Percentiles rank a stretch among this genome's conserved stretches.
phyloP scores from a whole-genome alignment of 148 eudicot genomes.

The Rhododendron vialii region DNA sequence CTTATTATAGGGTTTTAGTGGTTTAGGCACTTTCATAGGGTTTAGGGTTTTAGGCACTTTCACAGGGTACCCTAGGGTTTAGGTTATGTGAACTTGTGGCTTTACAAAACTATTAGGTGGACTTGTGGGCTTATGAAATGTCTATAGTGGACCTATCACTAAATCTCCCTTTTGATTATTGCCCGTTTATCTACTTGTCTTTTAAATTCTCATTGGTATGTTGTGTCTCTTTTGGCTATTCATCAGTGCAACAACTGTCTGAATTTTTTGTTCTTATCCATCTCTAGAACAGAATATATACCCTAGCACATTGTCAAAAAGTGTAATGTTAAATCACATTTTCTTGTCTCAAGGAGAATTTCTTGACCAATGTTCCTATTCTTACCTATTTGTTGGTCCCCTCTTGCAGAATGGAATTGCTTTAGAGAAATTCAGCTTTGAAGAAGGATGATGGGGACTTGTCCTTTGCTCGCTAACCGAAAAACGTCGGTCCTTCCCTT shows the following conservation, averaged over 20 bases:
- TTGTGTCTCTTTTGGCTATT: neutral
- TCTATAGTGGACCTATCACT: no score
- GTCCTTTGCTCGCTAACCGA: conserved; percentile 40
- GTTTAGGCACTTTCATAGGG: no score
- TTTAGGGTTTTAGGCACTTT: no score
- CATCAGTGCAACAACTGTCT: neutral
- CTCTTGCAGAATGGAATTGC: conserved; percentile 41
- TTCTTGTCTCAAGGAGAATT: neutral
- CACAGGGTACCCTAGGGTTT: no score
- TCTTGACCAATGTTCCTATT: conserved; percentile 21
- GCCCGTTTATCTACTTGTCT: neutral
- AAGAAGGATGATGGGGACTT: conserved; percentile 51
- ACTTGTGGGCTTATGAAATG: no score
- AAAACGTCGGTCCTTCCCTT: conserved; percentile 40
- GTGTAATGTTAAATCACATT: conserved; percentile 4
- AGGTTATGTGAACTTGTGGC: no score
- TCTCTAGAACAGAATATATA: conserved; percentile 2
- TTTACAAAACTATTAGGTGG: no score
- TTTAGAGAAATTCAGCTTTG: conserved; percentile 36
- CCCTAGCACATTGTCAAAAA: neutral
- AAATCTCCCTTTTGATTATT: neutral
- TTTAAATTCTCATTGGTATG: neutral
- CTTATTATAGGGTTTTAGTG: no score
- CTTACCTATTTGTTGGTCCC: conserved; percentile 35
- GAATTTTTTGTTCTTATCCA: neutral